A percentile compares a stretch with the other conserved stretches of the same genome.
Conservation (phyloP, 2,329 filamentous ascomycete genomes). For the Aspergillus jensenii region DNA sequence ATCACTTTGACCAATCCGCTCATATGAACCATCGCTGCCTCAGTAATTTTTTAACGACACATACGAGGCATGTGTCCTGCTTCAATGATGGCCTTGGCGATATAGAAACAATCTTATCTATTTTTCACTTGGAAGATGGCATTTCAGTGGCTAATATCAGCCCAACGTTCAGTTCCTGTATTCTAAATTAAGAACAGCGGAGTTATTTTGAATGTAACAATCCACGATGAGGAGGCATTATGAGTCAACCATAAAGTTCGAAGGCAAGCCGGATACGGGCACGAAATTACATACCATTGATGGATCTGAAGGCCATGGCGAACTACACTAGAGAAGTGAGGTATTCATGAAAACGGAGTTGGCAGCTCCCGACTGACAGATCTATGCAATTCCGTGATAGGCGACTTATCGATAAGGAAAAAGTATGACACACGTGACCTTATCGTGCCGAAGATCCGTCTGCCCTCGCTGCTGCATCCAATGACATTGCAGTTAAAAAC, state of each 20-base stretch:
- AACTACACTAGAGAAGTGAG: not conserved
- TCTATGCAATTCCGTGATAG: not conserved
- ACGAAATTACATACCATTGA: not conserved
- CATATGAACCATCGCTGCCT: too few species aligned
- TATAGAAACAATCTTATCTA: too few species aligned
- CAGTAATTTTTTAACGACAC: too few species aligned
- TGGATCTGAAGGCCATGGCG: not conserved
- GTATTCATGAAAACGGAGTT: not conserved
- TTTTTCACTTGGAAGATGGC: too few species aligned
- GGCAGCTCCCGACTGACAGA: not conserved
- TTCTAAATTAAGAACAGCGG: too few species aligned
- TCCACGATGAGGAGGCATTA: not conserved
- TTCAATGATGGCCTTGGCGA: too few species aligned
- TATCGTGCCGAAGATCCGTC: slow-evolving; percentile 1
- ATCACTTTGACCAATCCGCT: too few species aligned
- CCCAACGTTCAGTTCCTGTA: too few species aligned
- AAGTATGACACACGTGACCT: not conserved
- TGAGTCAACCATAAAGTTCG: not conserved
- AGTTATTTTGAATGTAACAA: too few species aligned
- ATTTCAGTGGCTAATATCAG: too few species aligned
- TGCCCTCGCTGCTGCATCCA: not conserved
- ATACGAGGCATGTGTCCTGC: too few species aligned
- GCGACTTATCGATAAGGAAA: not conserved
- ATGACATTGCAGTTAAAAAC: not conserved
- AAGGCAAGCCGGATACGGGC: not conserved